Base-by-base conservation (phyloP, 495 filamentous ascomycete species). In the Penicillium canescens region DNA sequence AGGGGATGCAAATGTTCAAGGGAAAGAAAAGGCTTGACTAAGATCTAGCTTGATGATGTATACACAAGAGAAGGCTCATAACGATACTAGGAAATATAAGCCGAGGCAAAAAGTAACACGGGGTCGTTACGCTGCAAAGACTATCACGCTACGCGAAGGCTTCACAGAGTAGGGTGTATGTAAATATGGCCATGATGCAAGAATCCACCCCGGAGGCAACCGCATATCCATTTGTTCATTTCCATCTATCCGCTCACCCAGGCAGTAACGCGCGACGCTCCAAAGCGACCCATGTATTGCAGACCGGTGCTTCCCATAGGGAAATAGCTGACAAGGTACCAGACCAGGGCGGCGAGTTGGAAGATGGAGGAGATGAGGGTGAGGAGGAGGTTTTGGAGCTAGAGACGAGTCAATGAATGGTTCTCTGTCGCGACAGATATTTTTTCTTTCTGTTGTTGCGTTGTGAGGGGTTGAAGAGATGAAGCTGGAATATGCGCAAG, bases 241-340 rank as follows among this genome's bases (percentile, higher is more conserved):
- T 24, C 28, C 28, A 41, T 46, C 79, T 72, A 96, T 48, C 87
- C 86, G 45, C 82, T 86, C 83, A 98, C 88, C 94, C 94, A 98
- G 50, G 91, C 80, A 10, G 90, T 80, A 13, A 95, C 89, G 60
- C 91, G 79, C 68, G 86, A 86, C 14, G 86, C 90, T 9, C 93
- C 94, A 59, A 96, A 91, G 11, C 82, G 84, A 37, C 90, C 88
- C 62, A 91, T 91, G 59, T 96, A 87, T 57, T 92, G 86, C 56
- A 97, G 72, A 16, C 93, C 91, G 44, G 84, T 91, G 44, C 88
- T 89, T 21, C 94, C 94, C 92, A 97, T 96, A 3, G 94, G 94
- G 68, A 98, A 98, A 75, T 98, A 98, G 74, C 89, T 94, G 71
- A 98, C 87, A 9, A 96, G 78, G 73, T 98, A 98, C 93, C 94